Base-by-base conservation (phyloP, 805 yeast genomes). In the Candida piceae region DNA sequence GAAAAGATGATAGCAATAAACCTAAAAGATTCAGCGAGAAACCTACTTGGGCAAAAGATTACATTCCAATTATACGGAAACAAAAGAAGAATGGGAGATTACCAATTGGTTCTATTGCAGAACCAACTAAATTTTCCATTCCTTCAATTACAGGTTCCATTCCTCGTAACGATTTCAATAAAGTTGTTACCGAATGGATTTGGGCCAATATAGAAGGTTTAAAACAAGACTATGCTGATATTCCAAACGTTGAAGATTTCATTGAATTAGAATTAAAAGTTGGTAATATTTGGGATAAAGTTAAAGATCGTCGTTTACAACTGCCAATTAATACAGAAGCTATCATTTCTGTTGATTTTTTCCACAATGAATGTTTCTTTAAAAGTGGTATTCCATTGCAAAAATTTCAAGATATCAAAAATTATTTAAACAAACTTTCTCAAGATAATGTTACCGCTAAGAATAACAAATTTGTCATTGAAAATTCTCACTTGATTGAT, bases 101-200 rank as follows among this genome's bases (percentile, higher is more conserved):
- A 16, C 18, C 33, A 17, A 39, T n/a, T 13, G 19, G 15, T 11
- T 36, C 36, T 23, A 33, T 18, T 24, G 18, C 37, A 3, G 30
- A 29, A 23, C 10, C 48, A 26, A 47, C 57, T 1, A 54, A 56
- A 35, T 37, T 55, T 32, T 23, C 48, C 4, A 45, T 51, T 7
- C 60, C 74, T 34, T 74, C 87, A 29, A 71, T 86, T 13, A 79
- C 87, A 0, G 89, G 88, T 5, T 70, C 83, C 1, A 78, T 78
- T 30, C 93, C 93, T 1, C 74, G 84, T 32, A 87, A 86, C 52
- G 90, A 86, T 50, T 67, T 85, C 40, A 83, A 89, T 5, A 76
- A 89, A 52, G 76, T 84, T 23, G 77, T 89, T 6, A 83, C 93
- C 16, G 86, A 82, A 49, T 89, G 97, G 97, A 70, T 89, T 7